Evolutionary conservation across 1,284 basidiomycete genomes (phyloP), one percentile per base, ranked within the genome.

Genomic region (Schizophyllum commune): DNA sequence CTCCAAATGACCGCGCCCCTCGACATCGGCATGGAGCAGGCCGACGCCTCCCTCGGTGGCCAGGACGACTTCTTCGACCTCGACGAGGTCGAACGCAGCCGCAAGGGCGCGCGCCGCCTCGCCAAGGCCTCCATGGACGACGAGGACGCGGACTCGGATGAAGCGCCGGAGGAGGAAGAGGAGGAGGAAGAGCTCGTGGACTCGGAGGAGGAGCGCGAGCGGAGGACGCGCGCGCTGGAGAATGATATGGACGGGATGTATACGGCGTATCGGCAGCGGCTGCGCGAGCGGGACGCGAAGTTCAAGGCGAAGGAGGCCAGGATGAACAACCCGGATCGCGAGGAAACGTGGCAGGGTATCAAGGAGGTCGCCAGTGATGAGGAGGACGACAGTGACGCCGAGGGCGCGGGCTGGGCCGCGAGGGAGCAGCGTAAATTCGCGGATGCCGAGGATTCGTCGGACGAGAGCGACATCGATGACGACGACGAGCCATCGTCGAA

Each of bases 1-100:
- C 83, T 99, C 56, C 90, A 94, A 70, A 99, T 99, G 97, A 94
- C 91, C 6, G 94, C 94, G 7, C 97, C 95, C 22, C 77, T 96
- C 69, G 95, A 99, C 65, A 95, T 98, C 65, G 97, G 96, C 72
- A 78, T 98, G 68, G 95, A 98, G 68, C 88, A 91, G 68, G 79
- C 79, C 54, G 94, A 96, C 69, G 75, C 83, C 13, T 81, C 87
- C 9, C 79, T 96, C 7, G 81, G 78, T 19, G 90, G 88, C 5
- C 86, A 90, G 67, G 89, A 90, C 20, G 94, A 97, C 68, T 79
- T 96, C 52, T 97, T 97, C 68, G 92, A 96, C 69, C 81, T 97
- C 34, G 84, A 80, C 56, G 78, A 83, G 55, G 83, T 86, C 13
- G 86, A 90, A 70, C 71, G 73, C 64, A 75, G 73, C 64, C 79